phyloP scores from a whole-genome alignment of 768 basidiomycete genomes.

The Hemileccinum rubropunctum region DNA sequence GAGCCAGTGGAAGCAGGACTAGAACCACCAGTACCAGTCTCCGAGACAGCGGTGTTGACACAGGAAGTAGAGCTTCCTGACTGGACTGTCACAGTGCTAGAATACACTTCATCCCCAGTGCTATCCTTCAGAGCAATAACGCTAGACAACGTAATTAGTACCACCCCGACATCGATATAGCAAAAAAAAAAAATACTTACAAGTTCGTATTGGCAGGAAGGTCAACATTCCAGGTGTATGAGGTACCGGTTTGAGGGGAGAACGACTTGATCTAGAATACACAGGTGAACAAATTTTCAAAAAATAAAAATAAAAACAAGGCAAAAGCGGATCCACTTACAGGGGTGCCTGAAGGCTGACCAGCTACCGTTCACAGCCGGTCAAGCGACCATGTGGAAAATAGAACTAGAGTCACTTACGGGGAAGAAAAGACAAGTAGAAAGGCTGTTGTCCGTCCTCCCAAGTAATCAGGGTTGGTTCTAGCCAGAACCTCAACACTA shows the following conservation, averaged over 20 bases:
- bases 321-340: slow-evolving; percentile 35
- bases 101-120: slow-evolving; percentile 52
- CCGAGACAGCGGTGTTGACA: slow-evolving; percentile 19
- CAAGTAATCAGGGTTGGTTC: slow-evolving; percentile 61
- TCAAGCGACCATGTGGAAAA: not conserved
- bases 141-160: slow-evolving; percentile 32
- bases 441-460: slow-evolving; percentile 52
- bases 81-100: slow-evolving; percentile 47
- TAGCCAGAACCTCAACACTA: slow-evolving; percentile 21
- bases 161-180: not conserved
- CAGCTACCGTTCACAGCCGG: slow-evolving; percentile 37
- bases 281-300: slow-evolving; percentile 6
- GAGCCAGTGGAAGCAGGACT: slow-evolving; percentile 6
- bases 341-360: slow-evolving; percentile 48
- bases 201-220: slow-evolving; percentile 41
- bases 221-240: slow-evolving; percentile 56
- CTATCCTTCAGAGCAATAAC: slow-evolving; percentile 56
- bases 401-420: slow-evolving; percentile 36
- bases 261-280: slow-evolving; percentile 52
- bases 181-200: slow-evolving; percentile 30
- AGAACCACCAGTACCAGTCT: slow-evolving; percentile 7
- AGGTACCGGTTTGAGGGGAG: slow-evolving; percentile 39
- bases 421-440: slow-evolving; percentile 58
- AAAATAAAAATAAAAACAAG: not conserved
- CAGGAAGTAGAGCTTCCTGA: slow-evolving; percentile 34